Evolutionary conservation across 2,329 filamentous ascomycete genomes (phyloP), one percentile per base, ranked within the genome.

Genomic region (Epichloe scottii): DNA sequence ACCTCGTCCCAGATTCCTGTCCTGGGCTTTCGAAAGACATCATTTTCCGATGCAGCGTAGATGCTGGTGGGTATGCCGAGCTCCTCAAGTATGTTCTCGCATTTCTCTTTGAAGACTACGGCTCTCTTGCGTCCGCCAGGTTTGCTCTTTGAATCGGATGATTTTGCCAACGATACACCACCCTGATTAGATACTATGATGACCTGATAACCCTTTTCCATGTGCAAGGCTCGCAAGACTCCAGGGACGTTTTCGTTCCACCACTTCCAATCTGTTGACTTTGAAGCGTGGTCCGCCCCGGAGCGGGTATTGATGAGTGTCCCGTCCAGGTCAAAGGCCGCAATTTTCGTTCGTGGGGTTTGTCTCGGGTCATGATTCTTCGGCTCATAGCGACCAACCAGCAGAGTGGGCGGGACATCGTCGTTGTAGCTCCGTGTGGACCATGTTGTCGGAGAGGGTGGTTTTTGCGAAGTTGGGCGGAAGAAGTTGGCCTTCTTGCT

Each of bases 151-250:
- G 2, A 73, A 71, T 34, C 60, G 89, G 93, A n/a, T 82, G 70
- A 49, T 88, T 80, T 17, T 79, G 85, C 85, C 2, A 97, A 71
- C 15, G 78, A 85, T 43, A 98, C 74, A 14, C 86, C 89, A 47
- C 77, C 90, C 67, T 98, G 93, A 65, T 98, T 98, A 55, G 87
- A 94, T 47, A 98, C 69, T 46, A 97, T 79, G 17, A 88, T 78
- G 12, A 97, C 68, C 44, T 78, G 78, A 66, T 87, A 94, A 33
- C 82, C 88, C 57, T 93, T 78, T 11, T 79, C 71, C 6, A 68
- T 56, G 60, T 88, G 78, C 2, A 97, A 72, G 53, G 82, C 71
- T 56, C 76, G 79, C 17, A 98, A 66, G 49, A 71, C 79, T 0
- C 66, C 68, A 1, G 89, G 88, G 0, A 97, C 86, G 17, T 69